Evolutionary conservation across 2,329 filamentous ascomycete genomes (phyloP).

Genomic region (Verticillium tricorpus): DNA sequence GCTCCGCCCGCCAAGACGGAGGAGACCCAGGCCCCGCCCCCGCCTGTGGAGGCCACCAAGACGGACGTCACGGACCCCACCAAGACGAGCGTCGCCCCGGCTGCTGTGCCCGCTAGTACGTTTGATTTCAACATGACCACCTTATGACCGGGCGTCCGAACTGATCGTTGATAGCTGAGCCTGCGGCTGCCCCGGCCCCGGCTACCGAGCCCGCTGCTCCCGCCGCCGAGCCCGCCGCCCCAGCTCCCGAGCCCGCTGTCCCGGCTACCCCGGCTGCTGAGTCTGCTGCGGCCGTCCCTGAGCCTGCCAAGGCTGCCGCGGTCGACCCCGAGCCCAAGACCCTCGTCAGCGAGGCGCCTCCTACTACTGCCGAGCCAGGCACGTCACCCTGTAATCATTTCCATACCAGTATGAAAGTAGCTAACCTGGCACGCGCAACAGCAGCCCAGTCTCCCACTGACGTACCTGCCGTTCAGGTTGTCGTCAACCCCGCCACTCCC

Average conservation of each 20-base stretch:
- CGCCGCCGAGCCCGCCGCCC: slow-evolving; percentile 2
- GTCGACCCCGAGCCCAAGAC: not conserved
- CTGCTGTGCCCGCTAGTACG: slow-evolving; percentile 9
- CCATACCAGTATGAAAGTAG: not conserved
- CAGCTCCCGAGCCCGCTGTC: slow-evolving; percentile 11
- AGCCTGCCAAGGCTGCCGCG: slow-evolving; percentile 13
- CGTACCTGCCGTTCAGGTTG: slow-evolving; percentile 10
- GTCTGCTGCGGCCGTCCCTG: slow-evolving; percentile 5
- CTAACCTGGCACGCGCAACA: not conserved
- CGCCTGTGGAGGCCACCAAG: slow-evolving; percentile 19
- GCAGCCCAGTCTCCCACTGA: slow-evolving; percentile 5
- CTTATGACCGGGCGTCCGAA: not conserved
- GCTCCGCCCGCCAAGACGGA: slow-evolving; percentile 24
- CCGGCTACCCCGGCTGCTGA: slow-evolving; percentile 4
- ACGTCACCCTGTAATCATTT: not conserved
- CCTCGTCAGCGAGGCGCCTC: not conserved
- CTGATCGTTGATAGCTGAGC: not conserved
- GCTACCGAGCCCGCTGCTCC: slow-evolving; percentile 9
- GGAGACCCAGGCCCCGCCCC: slow-evolving; percentile 25
- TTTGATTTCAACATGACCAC: not conserved
- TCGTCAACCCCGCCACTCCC: slow-evolving; percentile 20
- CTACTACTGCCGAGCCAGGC: slow-evolving; percentile 3
- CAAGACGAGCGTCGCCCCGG: slow-evolving; percentile 9
- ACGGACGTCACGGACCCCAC: slow-evolving; percentile 16
- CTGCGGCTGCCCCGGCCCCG: slow-evolving; percentile 11